Percentiles rank a stretch among this genome's conserved stretches.
Evolutionary conservation across 2,329 filamentous ascomycete genomes (phyloP).

Genomic region (Ciborinia camelliae): DNA sequence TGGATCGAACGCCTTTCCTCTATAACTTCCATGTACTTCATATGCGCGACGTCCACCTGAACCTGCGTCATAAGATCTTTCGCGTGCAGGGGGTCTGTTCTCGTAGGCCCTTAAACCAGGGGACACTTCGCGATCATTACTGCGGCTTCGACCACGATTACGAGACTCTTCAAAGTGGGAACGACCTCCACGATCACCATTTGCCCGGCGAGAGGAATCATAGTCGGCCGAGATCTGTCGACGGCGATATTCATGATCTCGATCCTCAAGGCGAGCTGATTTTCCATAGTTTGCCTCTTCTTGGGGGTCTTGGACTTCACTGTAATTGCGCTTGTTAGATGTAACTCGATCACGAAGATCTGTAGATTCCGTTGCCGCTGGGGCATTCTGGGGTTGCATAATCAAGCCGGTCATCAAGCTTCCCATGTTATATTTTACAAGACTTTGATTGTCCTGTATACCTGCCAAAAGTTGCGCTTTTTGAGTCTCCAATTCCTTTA

Average conservation of each 20-base stretch:
- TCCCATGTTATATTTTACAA: conserved; percentile 9
- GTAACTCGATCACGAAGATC: conserved; percentile 23
- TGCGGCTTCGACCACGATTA: conserved; percentile 25
- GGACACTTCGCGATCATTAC: conserved; percentile 33
- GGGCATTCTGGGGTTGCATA: not conserved
- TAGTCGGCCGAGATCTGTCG: conserved; percentile 29
- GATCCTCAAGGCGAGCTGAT: conserved; percentile 31
- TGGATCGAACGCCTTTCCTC: conserved; percentile 34
- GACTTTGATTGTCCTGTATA: conserved; percentile 28
- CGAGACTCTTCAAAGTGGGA: conserved; percentile 26
- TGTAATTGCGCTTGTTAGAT: conserved; percentile 35
- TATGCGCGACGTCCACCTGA: conserved; percentile 26
- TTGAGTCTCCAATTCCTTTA: conserved; percentile 34
- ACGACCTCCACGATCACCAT: conserved; percentile 28
- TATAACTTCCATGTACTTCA: conserved; percentile 28
- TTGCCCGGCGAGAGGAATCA: conserved; percentile 24
- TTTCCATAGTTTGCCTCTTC: conserved; percentile 26
- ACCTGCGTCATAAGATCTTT: conserved; percentile 26
- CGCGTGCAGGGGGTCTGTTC: conserved; percentile 26
- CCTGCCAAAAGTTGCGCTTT: conserved; percentile 34
- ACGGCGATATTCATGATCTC: conserved; percentile 23
- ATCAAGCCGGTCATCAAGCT: conserved; percentile 5
- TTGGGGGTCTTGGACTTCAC: conserved; percentile 28
- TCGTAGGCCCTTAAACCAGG: conserved; percentile 29
- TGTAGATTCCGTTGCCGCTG: conserved; percentile 16